Base-by-base conservation (phyloP, 805 yeast genomes). In the Cyberlindnera subsufficiens region DNA sequence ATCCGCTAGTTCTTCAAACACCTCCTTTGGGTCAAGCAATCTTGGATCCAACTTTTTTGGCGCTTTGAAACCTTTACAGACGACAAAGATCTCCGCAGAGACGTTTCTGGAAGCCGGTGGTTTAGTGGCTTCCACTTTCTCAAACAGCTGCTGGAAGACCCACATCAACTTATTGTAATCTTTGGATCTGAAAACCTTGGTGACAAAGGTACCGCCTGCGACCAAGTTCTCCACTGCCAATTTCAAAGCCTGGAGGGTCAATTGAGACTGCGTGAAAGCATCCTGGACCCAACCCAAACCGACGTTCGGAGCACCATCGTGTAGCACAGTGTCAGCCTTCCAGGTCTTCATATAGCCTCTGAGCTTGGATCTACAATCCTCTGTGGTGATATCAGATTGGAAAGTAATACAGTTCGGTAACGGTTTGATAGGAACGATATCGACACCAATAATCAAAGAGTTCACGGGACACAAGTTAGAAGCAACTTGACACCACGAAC, bases 221-320 rank as follows among this genome's bases (percentile, higher is more conserved):
- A 76, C 72, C 58, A 93, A 72, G 65, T 93, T 89, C 66, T 93
- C 99, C 13, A 83, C 96, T 1, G 99, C 99, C 46, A 93, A 72
- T 63, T 83, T 88, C 58, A 93, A 72, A 29, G 98, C 96, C 69
- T 90, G 96, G 53, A 93, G 71, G 27, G 96, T 95, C 54, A 93
- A 78, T 60, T 91, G 98, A 22, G 96, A 88, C 69, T 93, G 99
- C 2, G 98, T 88, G 68, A 87, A 93, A 1, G 99, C 99, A 78
- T 93, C 99, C 66, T 93, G 99, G 17, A 86, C 93, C 99, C 99
- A 93, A n/a, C 96, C 96, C 59, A 93, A 75, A 82, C 99, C 99
- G 56, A 93, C 98, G 60, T 93, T 93, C 27, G 99, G 99, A 25
- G 99, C 99, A 82, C 99, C 99, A 75, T 93, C 99, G 67, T 93